Evolutionary conservation across 345 rosid species (phyloP), one percentile per base, ranked within the genome.

Genomic region (Mangifera indica): DNA sequence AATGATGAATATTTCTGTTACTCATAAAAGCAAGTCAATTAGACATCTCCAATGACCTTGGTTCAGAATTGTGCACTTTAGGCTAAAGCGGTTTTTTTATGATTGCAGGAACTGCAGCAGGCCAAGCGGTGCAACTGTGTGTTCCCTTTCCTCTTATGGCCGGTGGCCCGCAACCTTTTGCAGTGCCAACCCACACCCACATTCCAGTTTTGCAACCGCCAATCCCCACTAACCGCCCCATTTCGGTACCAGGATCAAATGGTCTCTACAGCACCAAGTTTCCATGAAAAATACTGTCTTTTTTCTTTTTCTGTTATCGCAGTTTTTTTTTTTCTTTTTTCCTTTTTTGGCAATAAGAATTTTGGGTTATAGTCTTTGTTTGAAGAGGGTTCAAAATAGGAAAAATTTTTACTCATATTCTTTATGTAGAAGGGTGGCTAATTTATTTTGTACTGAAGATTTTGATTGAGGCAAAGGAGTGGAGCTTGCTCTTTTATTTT

Each of bases 151-250:
- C 90, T 58, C 74, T 77, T 55, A 62, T 82, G 34, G 74, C 81
- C 45, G 55, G 69, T 61, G 88, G 87, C 22, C 81, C 76, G 79
- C 86, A 82, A 68, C 79, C 82, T 17, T 76, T 75, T 48, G 69
- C 81, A 6, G 68, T 79, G 77, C 78, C 86, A 34, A 60, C 69
- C 58, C 83, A 82, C 63, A 56, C 71, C 54, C 83, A 82, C 63
- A 60, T 81, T 71, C 84, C 85, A 7, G 70, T 73, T 58, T 59
- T 88, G 77, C 91, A 88, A 53, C 77, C 87, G 10, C 81, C 84
- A 42, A 71, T 79, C 53, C 82, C 89, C 0, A 51, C 71, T 17
- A 80, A 74, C 67, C 72, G 63, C 34, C 70, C 83, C 56, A 63
- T 74, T 42, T 82, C 77, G 37, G 70, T 78, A 20, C 83, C 85